Evolutionary conservation across 345 rosid genomes (phyloP).

Genomic region (Hypericum androsaemum): DNA sequence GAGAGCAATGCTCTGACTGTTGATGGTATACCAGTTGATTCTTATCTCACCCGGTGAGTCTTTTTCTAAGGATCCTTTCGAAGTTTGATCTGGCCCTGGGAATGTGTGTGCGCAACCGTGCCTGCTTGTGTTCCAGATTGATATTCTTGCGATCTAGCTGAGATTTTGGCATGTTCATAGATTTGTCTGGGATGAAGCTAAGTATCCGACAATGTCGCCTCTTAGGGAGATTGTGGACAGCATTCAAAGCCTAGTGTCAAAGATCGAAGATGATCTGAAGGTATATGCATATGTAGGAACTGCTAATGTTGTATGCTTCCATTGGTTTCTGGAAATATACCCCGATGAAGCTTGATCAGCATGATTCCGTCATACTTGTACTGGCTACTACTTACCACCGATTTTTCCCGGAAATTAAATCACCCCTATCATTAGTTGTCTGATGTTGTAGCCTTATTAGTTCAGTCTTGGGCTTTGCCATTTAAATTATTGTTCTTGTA

Average conservation of each 20-base stretch:
- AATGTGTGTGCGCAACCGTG: too few species aligned
- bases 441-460: too few species aligned
- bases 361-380: too few species aligned
- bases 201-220: slow-evolving; percentile 90
- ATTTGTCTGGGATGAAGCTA: slow-evolving; percentile 97
- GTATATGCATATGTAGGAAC: slow-evolving; percentile 17
- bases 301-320: not conserved
- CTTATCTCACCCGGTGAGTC: slow-evolving; percentile 84
- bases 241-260: slow-evolving; percentile 74
- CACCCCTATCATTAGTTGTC: too few species aligned
- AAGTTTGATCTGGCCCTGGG: not conserved
- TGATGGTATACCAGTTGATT: slow-evolving; percentile 94
- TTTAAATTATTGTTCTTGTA: too few species aligned
- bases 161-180: slow-evolving; percentile 27
- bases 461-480: too few species aligned
- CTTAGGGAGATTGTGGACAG: slow-evolving; percentile 74
- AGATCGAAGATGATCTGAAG: slow-evolving; percentile 99
- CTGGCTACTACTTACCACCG: too few species aligned
- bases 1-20: slow-evolving; percentile 85
- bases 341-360: too few species aligned
- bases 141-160: not conserved
- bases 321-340: not conserved
- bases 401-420: too few species aligned
- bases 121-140: not conserved
- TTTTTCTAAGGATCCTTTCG: not conserved